Percentiles rank a stretch among this genome's conserved stretches.
phyloP scores from a whole-genome alignment of 2,329 filamentous ascomycete genomes.

The Chrysoporthe puriensis region DNA sequence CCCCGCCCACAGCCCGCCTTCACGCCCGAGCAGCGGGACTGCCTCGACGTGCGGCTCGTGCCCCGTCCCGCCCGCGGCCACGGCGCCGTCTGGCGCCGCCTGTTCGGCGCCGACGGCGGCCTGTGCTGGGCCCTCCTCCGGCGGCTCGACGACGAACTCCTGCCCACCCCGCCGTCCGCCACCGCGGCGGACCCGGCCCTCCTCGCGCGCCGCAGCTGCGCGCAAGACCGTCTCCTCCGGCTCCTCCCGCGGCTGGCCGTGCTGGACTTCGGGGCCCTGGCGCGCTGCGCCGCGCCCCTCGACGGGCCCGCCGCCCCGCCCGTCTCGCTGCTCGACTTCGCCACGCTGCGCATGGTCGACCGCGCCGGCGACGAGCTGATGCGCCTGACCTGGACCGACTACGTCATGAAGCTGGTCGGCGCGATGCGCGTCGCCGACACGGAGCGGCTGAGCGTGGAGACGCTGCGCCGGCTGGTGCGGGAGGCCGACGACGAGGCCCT shows the following conservation, averaged over 20 bases:
- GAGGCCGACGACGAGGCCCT: conserved; percentile 48
- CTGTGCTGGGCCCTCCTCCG: conserved; percentile 35
- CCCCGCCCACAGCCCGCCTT: conserved; percentile 40
- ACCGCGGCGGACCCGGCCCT: conserved; percentile 34
- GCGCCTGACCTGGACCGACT: conserved; percentile 56
- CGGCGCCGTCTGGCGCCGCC: conserved; percentile 56
- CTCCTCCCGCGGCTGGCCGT: conserved; percentile 54
- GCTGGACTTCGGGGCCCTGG: conserved; percentile 49
- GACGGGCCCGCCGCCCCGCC: conserved; percentile 31
- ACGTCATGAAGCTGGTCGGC: conserved; percentile 55
- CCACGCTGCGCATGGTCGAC: conserved; percentile 56
- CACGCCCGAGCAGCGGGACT: conserved; percentile 28
- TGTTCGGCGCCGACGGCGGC: conserved; percentile 50
- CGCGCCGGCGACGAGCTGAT: conserved; percentile 50
- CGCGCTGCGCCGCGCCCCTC: conserved; percentile 39
- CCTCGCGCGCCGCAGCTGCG: conserved; percentile 48
- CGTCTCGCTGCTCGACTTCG: conserved; percentile 51
- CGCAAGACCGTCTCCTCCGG: conserved; percentile 57
- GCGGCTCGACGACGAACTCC: conserved; percentile 19
- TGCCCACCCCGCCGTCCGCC: conserved; percentile 28
- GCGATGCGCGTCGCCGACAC: conserved; percentile 49
- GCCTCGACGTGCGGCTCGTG: conserved; percentile 29
- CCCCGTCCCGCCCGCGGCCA: conserved; percentile 50
- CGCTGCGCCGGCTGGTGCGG: conserved; percentile 44
- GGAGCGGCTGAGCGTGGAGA: conserved; percentile 37